Base-by-base conservation (phyloP, 192 early-diverging fungal genomes). In the Umbelopsis sp. region DNA sequence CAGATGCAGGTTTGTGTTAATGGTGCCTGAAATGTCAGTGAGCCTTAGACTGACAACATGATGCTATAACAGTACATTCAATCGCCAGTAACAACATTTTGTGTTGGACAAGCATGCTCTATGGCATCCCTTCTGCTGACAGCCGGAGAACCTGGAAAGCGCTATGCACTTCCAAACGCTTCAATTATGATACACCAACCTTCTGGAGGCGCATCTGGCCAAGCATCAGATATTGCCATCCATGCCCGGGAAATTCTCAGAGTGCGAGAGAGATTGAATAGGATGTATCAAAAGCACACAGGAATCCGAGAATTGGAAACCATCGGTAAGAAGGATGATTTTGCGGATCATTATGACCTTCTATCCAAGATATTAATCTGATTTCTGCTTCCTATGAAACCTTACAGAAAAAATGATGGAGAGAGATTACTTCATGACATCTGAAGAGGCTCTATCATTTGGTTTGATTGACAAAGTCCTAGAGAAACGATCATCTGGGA, bases 121-220 rank as follows among this genome's bases (percentile, higher is more conserved):
- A 99, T 99, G 97, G 97, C 94, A 9, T 98, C 96, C 51, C 83
- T 99, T 56, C 84, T 99, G 14, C 77, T 99, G 59, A 85, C 94
- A 6, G 95, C 96, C 17, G 96, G 97, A 12, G 90, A 94, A 38
- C 89, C 90, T 16, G 97, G 96, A 21, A 91, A 94, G 54, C 78
- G 97, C 34, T 92, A 88, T 50, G 84, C 95, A 24, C 79, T 99
- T 20, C 96, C 96, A 11, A 93, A 99, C 77, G 90, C 96, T 7
- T 86, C 91, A 2, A 90, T 99, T 25, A 99, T 98, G 97, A 91
- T 99, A 52, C 97, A 99, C 77, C 97, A 99, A 80, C 97, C 97
- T 25, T 94, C 91, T 36, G 97, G 97, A 24, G 96, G 96, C 10
- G 96, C 97, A 10, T 82, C 88, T 44, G 96, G 96, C 26, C 97